phyloP scores from a whole-genome alignment of 2,329 filamentous ascomycete genomes.

The Aspergillus melleus region DNA sequence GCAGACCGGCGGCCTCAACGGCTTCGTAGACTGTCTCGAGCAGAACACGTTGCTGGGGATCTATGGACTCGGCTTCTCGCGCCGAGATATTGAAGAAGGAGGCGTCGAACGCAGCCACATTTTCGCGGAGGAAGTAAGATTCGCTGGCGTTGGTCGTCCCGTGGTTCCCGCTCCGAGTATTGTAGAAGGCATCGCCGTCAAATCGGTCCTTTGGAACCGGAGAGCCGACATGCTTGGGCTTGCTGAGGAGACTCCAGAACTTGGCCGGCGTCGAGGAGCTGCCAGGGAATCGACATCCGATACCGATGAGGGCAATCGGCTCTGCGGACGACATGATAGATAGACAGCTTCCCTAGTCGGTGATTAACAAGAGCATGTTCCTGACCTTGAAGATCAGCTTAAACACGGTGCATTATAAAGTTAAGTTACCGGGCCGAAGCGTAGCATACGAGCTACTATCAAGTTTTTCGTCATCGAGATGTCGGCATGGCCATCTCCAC shows the following conservation, averaged over 20 bases:
- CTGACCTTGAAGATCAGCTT: too few relatives aligned
- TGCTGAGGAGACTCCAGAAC: slow-evolving; percentile 9
- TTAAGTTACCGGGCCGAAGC: too few relatives aligned
- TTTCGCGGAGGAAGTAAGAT: slow-evolving; percentile 6
- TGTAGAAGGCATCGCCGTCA: slow-evolving; percentile 6
- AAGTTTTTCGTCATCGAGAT: too few relatives aligned
- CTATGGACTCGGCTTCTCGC: slow-evolving; percentile 5
- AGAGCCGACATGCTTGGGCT: slow-evolving; percentile 1
- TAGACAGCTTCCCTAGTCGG: too few relatives aligned
- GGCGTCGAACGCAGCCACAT: slow-evolving; percentile 7
- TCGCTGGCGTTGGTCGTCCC: slow-evolving; percentile 7
- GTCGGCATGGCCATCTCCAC: too few relatives aligned
- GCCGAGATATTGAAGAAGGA: slow-evolving; percentile 13
- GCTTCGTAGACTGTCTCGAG: slow-evolving; percentile 13
- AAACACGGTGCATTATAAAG: too few relatives aligned
- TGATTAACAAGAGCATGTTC: too few relatives aligned
- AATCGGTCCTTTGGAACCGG: slow-evolving; percentile 4
- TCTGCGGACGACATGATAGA: background rate
- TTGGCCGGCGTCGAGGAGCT: background rate
- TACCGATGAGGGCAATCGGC: slow-evolving; percentile 17
- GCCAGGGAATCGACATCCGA: slow-evolving; percentile 12
- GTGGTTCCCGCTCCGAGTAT: slow-evolving; percentile 2
- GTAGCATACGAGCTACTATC: too few relatives aligned
- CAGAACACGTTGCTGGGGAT: slow-evolving; percentile 13
- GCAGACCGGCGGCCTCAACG: slow-evolving; percentile 2